These are phyloP conservation scores for Flaveria trinervia DNA, from an alignment of 129 eudicot genomes.

Conservation along the genomic window DNA sequence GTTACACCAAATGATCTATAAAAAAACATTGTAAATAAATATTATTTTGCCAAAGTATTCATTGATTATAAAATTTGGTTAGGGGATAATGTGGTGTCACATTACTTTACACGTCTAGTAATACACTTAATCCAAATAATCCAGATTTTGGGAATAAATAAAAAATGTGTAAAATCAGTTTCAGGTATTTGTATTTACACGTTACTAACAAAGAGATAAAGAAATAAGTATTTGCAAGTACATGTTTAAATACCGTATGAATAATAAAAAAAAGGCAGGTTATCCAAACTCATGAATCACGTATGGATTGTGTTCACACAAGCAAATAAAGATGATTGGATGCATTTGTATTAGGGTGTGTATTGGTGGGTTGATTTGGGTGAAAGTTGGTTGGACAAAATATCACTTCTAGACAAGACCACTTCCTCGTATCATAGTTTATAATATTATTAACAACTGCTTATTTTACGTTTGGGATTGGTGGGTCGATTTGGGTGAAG, in stretches of 20 bases:
- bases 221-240: neutral
- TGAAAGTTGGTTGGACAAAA: constrained; percentile 13
- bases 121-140: no score
- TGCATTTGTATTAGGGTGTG: neutral
- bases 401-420: neutral
- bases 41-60: no score
- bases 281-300: constrained; percentile 5
- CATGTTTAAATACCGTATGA: neutral
- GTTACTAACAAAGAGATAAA: neutral
- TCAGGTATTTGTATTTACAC: neutral
- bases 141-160: no score
- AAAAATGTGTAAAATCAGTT: no score
- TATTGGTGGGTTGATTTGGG: constrained; percentile 6
- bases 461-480: constrained; percentile 2
- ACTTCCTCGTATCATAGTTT: constrained; percentile 7
- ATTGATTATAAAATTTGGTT: no score
- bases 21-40: no score
- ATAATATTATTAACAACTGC: neutral
- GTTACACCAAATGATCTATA: no score
- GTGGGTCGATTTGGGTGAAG: constrained; percentile 18
- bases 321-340: neutral
- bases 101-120: no score
- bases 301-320: neutral
- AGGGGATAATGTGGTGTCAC: no score
- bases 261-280: neutral